phyloP scores from a whole-genome alignment of 73 alveolate genomes.

The Paramecium octaurelia region DNA sequence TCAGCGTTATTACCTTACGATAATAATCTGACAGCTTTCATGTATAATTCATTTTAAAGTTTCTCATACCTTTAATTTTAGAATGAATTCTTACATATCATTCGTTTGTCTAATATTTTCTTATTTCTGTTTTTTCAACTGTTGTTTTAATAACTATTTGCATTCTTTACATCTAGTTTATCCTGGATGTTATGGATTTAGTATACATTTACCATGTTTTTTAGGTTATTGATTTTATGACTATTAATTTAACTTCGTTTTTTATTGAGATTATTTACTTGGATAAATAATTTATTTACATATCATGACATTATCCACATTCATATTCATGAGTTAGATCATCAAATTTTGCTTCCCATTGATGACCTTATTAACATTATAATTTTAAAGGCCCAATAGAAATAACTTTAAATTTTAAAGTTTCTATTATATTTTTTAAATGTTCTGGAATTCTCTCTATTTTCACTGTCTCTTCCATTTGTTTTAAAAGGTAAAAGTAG shows the following conservation, averaged over 20 bases:
- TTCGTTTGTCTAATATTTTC: background rate
- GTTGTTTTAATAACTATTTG: background rate
- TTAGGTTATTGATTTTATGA: background rate
- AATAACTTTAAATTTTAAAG: background rate
- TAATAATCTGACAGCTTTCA: background rate
- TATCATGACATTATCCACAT: background rate
- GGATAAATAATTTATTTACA: background rate
- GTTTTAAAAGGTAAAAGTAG: background rate
- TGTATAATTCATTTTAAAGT: background rate
- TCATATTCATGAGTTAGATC: background rate
- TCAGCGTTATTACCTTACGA: background rate
- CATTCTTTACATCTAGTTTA: background rate
- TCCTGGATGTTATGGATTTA: background rate
- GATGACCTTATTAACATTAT: background rate
- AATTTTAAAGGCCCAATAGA: slow-evolving; percentile 5
- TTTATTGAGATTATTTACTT: background rate
- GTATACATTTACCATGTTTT: background rate
- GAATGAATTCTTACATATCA: background rate
- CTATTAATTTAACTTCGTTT: background rate
- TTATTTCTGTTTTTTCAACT: background rate
- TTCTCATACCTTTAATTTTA: slow-evolving; percentile 1
- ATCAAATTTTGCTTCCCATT: slow-evolving; percentile 3
- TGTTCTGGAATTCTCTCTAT: slow-evolving; percentile 35
- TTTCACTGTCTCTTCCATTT: slow-evolving; percentile 1
- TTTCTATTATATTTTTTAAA: background rate